phyloP scores from a whole-genome alignment of 768 basidiomycete species.

The Lactifluus hygrophoroides region DNA sequence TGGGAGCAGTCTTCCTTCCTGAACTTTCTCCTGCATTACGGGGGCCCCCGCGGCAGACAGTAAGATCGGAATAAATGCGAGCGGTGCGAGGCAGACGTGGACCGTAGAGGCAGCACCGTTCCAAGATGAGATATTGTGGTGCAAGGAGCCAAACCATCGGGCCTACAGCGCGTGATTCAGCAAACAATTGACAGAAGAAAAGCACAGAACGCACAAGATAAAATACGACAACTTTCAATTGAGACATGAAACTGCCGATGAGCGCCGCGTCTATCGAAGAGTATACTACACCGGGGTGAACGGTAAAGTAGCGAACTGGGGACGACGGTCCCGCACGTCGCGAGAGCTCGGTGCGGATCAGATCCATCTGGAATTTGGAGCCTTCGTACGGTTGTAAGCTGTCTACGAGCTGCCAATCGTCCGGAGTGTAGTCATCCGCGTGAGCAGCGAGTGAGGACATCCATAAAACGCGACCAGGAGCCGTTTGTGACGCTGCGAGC shows the following conservation, averaged over 20 bases:
- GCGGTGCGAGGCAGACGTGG: constrained; percentile 55
- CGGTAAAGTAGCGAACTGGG: constrained; percentile 47
- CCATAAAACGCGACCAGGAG: constrained; percentile 64
- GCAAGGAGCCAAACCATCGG: constrained; percentile 55
- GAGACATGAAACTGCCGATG: constrained; percentile 36
- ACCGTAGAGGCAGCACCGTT: constrained; percentile 62
- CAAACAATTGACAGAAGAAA: neutral
- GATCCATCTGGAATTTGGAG: constrained; percentile 70
- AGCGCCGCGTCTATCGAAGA: constrained; percentile 51
- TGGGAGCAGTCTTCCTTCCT: constrained; percentile 25
- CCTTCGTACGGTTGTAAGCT: constrained; percentile 58
- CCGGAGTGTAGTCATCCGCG: constrained; percentile 44
- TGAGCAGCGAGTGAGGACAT: constrained; percentile 62
- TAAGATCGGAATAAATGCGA: constrained; percentile 38
- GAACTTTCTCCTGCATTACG: constrained; percentile 16
- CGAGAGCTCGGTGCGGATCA: constrained; percentile 52
- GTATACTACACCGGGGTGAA: constrained; percentile 61
- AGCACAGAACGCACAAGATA: constrained; percentile 62
- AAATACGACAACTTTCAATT: constrained; percentile 46
- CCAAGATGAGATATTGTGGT: constrained; percentile 53
- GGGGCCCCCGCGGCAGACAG: neutral
- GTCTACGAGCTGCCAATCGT: constrained; percentile 65
- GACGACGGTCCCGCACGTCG: constrained; percentile 27
- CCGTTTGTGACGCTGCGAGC: constrained; percentile 37
- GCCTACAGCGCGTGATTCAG: constrained; percentile 35